Evolutionary conservation across 192 early-diverging fungal species (phyloP), one percentile per base, ranked within the genome.

Genomic region (Umbelopsis sp.): DNA sequence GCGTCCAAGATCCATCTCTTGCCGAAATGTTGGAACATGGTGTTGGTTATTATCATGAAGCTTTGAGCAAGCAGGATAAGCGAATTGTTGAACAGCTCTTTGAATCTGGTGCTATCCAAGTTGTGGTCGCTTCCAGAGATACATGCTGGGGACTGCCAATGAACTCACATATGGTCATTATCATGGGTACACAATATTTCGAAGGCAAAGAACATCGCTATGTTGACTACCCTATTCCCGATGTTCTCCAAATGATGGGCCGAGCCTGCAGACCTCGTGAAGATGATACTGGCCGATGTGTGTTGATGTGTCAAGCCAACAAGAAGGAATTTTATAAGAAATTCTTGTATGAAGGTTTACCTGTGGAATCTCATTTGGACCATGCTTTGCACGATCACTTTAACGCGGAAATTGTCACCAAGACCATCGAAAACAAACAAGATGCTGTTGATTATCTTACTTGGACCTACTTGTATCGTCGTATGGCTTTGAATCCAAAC

Each of bases 281-380:
- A 70, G 98, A 98, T 79, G 89, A 94, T 74, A 90, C 89, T 34
- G 98, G 96, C 25, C 87, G 98, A 44, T 96, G 96, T 2, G 84
- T 91, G 11, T 93, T 99, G 59, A 90, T 99, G 77, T 96, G 98
- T 0, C 94, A 95, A 26, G 98, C 98, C 71, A 79, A 85, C 25
- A 99, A 99, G 74, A 97, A 97, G 86, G 94, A 97, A 74, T 99
- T 98, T 83, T 99, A 97, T 86, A 97, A 97, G 68, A 94, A 92
- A 82, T 99, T 99, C 78, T 85, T 99, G 54, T 94, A 97, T 74
- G 94, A 96, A 74, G 95, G 96, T 1, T 95, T 93, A 81, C 93
- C 93, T n/a, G 93, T 95, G 31, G 94, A 94, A 76, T 94, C 92
- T 1, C 90, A 87, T 68, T 80, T 95, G 38, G 91, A 94, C 72